These are phyloP conservation scores for Odontarrhena argentea DNA, from an alignment of 345 rosid genomes.

Conservation along the genomic window DNA sequence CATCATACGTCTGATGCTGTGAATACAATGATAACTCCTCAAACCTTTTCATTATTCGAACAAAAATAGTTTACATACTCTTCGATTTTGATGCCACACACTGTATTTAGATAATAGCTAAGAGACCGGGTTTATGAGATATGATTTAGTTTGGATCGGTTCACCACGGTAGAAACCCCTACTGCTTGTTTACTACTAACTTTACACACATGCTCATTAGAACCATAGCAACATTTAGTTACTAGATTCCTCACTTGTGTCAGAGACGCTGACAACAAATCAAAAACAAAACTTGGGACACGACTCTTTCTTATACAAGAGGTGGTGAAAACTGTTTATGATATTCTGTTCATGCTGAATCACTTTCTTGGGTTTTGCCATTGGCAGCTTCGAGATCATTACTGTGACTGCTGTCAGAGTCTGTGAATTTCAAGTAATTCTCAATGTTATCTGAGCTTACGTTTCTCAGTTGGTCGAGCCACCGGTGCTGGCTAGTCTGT, in stretches of 20 bases:
- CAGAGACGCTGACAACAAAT: slow-evolving; percentile 34
- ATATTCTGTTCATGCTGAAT: slow-evolving; percentile 9
- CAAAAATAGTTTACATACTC: slow-evolving; percentile 26
- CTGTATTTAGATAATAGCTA: slow-evolving; percentile 12
- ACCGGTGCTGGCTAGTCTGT: slow-evolving; percentile 47
- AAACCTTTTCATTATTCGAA: slow-evolving; percentile 28
- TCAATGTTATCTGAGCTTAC: slow-evolving; percentile 71
- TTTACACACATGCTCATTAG: slow-evolving; percentile 45
- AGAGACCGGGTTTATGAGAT: neutral
- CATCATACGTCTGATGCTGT: neutral
- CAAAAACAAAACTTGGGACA: slow-evolving; percentile 37
- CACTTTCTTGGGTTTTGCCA: slow-evolving; percentile 34
- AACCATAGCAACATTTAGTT: slow-evolving; percentile 33
- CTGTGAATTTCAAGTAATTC: slow-evolving; percentile 59
- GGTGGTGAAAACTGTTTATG: slow-evolving; percentile 16
- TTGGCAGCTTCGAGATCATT: slow-evolving; percentile 54
- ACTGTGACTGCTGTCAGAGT: slow-evolving; percentile 35
- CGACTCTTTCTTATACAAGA: neutral
- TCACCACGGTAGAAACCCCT: slow-evolving; percentile 7
- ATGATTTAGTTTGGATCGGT: neutral
- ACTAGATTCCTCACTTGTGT: slow-evolving; percentile 41
- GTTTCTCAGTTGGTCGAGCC: slow-evolving; percentile 56
- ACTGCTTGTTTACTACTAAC: slow-evolving; percentile 24
- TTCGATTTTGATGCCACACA: neutral
- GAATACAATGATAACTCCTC: slow-evolving; percentile 25